A percentile compares a stretch with the other conserved stretches of the same genome.
Evolutionary conservation across 768 basidiomycete genomes (phyloP).

Genomic region (Suillus cothurnatus): DNA sequence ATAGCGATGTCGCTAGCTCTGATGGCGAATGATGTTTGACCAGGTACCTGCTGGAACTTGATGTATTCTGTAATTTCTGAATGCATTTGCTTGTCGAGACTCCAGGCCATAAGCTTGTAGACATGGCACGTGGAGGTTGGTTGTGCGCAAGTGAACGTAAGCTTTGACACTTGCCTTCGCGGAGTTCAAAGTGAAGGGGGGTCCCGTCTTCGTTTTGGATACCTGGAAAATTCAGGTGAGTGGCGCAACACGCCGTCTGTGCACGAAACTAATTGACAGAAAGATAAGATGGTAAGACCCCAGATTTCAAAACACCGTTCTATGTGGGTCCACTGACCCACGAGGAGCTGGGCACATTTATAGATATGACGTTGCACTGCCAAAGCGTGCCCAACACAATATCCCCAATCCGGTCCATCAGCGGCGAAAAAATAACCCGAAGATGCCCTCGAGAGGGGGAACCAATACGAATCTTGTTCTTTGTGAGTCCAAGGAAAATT

Average conservation of each 20-base stretch:
- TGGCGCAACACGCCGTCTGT: background rate
- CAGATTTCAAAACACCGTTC: background rate
- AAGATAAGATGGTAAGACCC: background rate
- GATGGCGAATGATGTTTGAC: constrained; percentile 36
- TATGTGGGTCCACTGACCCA: constrained; percentile 3
- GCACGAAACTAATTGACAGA: background rate
- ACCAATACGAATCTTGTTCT: background rate
- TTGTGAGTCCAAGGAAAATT: background rate
- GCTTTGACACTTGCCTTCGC: background rate
- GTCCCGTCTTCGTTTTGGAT: background rate
- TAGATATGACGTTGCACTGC: background rate
- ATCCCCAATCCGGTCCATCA: background rate
- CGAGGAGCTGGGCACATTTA: background rate
- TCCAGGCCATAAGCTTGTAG: background rate
- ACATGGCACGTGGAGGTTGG: background rate
- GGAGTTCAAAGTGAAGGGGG: background rate
- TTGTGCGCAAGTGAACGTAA: too few relatives aligned
- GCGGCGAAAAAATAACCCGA: background rate
- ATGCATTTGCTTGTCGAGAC: background rate
- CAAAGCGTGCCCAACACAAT: constrained; percentile 1
- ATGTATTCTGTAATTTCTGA: constrained; percentile 7
- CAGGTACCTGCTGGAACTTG: constrained; percentile 2
- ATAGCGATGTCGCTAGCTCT: constrained; percentile 60
- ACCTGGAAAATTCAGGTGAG: background rate
- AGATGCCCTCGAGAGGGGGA: background rate